phyloP scores from a whole-genome alignment of 2,329 filamentous ascomycete species.

The Aaosphaeria arxii region DNA sequence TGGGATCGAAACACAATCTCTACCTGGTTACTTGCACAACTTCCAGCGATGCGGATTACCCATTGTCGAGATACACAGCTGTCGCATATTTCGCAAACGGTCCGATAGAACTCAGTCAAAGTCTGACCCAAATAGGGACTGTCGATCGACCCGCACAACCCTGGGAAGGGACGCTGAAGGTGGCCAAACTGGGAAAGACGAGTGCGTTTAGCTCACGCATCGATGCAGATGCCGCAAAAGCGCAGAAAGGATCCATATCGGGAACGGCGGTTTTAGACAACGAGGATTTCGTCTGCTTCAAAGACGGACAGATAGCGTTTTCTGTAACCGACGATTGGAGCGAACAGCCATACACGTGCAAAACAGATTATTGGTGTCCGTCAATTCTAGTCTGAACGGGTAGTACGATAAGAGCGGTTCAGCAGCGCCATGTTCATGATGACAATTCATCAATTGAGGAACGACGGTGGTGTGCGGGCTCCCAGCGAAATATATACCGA shows the following conservation, averaged over 20 bases:
- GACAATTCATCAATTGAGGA: too few species aligned
- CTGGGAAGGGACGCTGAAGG: conserved; percentile 5
- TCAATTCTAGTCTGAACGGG: background rate
- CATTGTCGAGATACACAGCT: conserved; percentile 2
- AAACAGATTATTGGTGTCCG: conserved; percentile 5
- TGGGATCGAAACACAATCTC: conserved; percentile 8
- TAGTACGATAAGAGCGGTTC: too few species aligned
- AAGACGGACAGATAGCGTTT: conserved; percentile 7
- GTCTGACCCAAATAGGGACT: conserved; percentile 3
- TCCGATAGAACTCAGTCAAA: background rate
- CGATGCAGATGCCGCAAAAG: background rate
- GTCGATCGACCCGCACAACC: conserved; percentile 3
- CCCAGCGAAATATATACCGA: too few species aligned
- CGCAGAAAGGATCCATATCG: conserved; percentile 5
- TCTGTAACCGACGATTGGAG: conserved; percentile 1
- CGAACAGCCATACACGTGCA: background rate
- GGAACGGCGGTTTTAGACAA: conserved; percentile 4
- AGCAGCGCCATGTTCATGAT: too few species aligned
- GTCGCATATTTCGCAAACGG: conserved; percentile 11
- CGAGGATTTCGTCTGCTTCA: conserved; percentile 12
- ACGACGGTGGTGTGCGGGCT: too few species aligned
- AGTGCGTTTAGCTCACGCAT: background rate
- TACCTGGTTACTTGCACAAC: conserved; percentile 10
- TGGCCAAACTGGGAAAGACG: background rate
- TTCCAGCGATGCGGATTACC: background rate